Percentiles rank a stretch among this genome's conserved stretches.
Evolutionary conservation across 345 rosid genomes (phyloP).

Genomic region (Salix suchowensis): DNA sequence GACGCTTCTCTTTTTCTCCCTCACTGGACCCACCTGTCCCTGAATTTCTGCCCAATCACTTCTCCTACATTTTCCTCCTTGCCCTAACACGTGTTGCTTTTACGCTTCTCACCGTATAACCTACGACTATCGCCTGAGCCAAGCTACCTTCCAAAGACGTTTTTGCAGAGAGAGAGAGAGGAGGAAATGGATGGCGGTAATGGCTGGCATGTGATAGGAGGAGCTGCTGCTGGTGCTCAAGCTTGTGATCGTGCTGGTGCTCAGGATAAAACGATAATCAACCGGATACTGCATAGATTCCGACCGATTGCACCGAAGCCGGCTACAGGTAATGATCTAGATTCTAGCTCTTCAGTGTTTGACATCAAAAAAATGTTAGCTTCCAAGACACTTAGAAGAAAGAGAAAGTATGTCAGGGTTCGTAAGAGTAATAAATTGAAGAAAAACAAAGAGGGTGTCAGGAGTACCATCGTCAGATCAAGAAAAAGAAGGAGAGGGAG

Average conservation of each 20-base stretch:
- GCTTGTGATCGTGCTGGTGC: constrained; percentile 11
- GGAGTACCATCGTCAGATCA: constrained; percentile 7
- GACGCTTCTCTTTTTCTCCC: not conserved
- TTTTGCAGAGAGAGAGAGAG: not conserved
- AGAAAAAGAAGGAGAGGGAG: not conserved
- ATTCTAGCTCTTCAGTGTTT: constrained; percentile 9
- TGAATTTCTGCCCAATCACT: constrained; percentile 13
- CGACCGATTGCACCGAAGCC: constrained; percentile 94
- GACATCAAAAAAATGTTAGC: constrained; percentile 20
- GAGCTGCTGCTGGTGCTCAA: not conserved
- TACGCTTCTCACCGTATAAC: not conserved
- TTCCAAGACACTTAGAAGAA: constrained; percentile 32
- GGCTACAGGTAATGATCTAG: constrained; percentile 17
- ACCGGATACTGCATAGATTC: constrained; percentile 63
- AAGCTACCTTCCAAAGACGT: not conserved
- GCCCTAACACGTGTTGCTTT: constrained; percentile 22
- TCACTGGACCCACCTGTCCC: not conserved
- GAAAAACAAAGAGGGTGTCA: constrained; percentile 14
- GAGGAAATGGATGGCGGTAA: not conserved
- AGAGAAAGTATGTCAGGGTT: constrained; percentile 76
- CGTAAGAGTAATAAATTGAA: constrained; percentile 26
- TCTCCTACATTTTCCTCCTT: not conserved
- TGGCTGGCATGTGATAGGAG: constrained; percentile 21
- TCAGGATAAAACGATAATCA: constrained; percentile 43
- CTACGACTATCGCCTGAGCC: constrained; percentile 2